Evolutionary conservation across 106 monocot species (phyloP).

Genomic region (Amphibolis antarctica): DNA sequence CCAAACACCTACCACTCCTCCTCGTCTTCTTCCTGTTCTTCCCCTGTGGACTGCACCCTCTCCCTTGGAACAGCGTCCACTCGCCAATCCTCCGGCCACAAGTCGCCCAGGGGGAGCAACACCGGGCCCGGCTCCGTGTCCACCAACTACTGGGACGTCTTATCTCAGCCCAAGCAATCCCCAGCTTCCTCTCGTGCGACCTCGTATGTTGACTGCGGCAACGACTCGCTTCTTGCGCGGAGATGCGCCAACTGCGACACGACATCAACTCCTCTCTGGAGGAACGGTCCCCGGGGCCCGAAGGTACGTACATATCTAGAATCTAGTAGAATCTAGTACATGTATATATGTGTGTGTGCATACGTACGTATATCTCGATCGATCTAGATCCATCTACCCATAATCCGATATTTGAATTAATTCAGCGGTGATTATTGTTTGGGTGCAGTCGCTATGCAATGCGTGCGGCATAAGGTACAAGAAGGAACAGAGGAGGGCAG

Average conservation of each 20-base stretch:
- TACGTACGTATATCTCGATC: no score
- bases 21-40: conserved; percentile 3
- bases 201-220: no score
- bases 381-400: no score
- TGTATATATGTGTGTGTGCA: background rate
- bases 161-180: conserved; percentile 12
- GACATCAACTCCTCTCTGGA: conserved; percentile 89
- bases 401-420: no score
- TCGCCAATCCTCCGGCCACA: conserved; percentile 16
- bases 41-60: conserved; percentile 1
- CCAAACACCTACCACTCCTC: conserved; percentile 13
- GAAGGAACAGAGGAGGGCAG: conserved; percentile 84
- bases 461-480: conserved; percentile 96
- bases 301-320: conserved; percentile 70
- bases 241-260: conserved; percentile 97
- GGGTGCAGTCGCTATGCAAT: conserved; percentile 77
- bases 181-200: background rate
- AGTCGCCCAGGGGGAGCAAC: conserved; percentile 2
- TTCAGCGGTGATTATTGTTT: background rate
- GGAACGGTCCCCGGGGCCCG: conserved; percentile 90
- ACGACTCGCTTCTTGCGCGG: conserved; percentile 44
- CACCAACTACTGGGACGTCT: conserved; percentile 38
- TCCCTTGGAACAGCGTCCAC: conserved; percentile 24
- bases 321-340: no score
- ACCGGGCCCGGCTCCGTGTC: conserved; percentile 7